These are phyloP conservation scores for Hymenotorrendiella dingleyae DNA, from an alignment of 2,329 filamentous ascomycete genomes.

Conservation along the genomic window DNA sequence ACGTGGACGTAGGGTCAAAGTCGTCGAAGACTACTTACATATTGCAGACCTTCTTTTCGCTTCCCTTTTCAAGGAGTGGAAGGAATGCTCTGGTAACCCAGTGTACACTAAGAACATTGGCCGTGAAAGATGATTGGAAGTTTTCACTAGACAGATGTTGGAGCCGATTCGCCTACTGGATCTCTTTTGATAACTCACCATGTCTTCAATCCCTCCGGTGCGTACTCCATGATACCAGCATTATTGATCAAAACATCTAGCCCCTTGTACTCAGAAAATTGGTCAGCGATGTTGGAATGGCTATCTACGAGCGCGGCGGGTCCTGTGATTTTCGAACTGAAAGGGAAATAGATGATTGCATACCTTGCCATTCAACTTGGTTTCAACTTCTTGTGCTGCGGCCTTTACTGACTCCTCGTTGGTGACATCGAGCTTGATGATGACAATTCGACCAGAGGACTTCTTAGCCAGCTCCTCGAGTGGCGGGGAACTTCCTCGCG, in stretches of 20 bases:
- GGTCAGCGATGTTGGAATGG: no score
- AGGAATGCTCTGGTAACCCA: conserved; percentile 30
- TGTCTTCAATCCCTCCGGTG: not conserved
- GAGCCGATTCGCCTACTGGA: no score
- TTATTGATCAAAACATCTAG: conserved; percentile 43
- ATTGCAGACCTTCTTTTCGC: conserved; percentile 15
- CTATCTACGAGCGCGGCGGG: no score
- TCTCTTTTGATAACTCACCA: no score
- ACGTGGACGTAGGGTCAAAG: no score
- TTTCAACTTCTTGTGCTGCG: conserved; percentile 31
- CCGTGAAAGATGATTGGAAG: conserved; percentile 28
- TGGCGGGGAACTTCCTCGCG: conserved; percentile 30
- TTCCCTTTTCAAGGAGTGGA: conserved; percentile 13
- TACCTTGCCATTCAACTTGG: conserved; percentile 30
- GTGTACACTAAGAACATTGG: conserved; percentile 36
- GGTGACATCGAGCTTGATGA: conserved; percentile 35
- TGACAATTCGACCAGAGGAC: conserved; percentile 31
- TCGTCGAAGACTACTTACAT: no score
- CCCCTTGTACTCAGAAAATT: no score
- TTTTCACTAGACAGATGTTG: conserved; percentile 14
- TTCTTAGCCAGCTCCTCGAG: conserved; percentile 32
- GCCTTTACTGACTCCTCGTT: conserved; percentile 29
- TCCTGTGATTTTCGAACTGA: no score
- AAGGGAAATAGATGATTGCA: no score
- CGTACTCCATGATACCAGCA: not conserved